Percentiles rank a stretch among this genome's conserved stretches.
Evolutionary conservation across 176 grass and related monocot species (phyloP).

Genomic region (Dactylis glomerata): DNA sequence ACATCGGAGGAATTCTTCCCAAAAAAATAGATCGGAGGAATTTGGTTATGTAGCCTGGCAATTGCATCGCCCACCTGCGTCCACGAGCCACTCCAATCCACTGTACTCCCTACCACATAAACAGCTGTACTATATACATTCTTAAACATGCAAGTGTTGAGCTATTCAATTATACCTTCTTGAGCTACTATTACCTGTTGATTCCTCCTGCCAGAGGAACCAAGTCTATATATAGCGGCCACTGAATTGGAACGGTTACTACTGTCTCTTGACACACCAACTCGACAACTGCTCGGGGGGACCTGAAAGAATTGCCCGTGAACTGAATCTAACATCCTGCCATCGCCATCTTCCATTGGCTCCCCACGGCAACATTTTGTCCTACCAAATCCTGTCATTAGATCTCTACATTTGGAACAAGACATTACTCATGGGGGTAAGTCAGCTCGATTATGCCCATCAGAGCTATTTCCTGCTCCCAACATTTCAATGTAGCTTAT

Average conservation of each 20-base stretch:
- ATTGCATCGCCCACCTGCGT: not conserved
- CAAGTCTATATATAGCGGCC: not conserved
- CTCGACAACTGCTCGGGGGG: not conserved
- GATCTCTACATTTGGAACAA: conserved; percentile 1
- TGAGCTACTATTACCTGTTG: conserved; percentile 12
- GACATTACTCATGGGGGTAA: conserved; percentile 47
- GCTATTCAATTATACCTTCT: conserved; percentile 22
- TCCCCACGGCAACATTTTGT: not conserved
- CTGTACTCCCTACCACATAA: not conserved
- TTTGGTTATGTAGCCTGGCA: not conserved
- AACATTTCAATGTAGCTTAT: not conserved
- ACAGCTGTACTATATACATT: not conserved
- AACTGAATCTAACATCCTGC: conserved; percentile 18
- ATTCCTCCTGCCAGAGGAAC: not conserved
- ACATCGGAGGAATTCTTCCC: too few species aligned
- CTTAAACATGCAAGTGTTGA: not conserved
- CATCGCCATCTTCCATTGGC: not conserved
- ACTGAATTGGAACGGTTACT: not conserved
- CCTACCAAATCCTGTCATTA: not conserved
- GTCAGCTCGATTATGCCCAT: not conserved
- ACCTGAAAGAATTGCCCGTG: conserved; percentile 2
- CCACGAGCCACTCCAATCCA: not conserved
- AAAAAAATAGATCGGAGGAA: too few species aligned
- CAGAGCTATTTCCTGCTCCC: not conserved
- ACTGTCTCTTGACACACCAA: not conserved